These are phyloP conservation scores for Phyllosticta citribraziliensis DNA, from an alignment of 2,329 filamentous ascomycete species.

Conservation along the genomic window DNA sequence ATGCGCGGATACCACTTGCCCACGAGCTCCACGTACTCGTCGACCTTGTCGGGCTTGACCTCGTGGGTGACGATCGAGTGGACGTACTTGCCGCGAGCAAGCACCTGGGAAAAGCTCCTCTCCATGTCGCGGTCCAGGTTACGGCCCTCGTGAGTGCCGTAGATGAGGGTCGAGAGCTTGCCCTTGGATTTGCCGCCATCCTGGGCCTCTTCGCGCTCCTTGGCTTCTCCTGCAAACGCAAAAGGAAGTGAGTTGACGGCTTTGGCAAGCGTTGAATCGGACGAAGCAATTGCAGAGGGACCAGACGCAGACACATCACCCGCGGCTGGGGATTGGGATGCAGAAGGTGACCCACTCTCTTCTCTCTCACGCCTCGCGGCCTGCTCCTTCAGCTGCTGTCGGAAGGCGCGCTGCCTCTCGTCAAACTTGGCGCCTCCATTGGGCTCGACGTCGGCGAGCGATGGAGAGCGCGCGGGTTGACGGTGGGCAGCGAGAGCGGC, in stretches of 20 bases:
- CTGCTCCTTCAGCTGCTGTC: slow-evolving; percentile 66
- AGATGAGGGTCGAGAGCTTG: slow-evolving; percentile 78
- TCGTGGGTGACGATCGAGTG: slow-evolving; percentile 96
- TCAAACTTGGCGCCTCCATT: slow-evolving; percentile 68
- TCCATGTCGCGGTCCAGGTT: slow-evolving; percentile 94
- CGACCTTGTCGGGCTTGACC: slow-evolving; percentile 89
- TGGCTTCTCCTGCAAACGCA: slow-evolving; percentile 41
- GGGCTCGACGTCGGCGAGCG: slow-evolving; percentile 73
- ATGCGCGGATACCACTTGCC: slow-evolving; percentile 88
- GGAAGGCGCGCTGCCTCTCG: slow-evolving; percentile 74
- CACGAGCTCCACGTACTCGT: slow-evolving; percentile 86
- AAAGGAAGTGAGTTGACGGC: slow-evolving; percentile 53
- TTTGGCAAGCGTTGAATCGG: slow-evolving; percentile 24
- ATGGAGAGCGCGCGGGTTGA: slow-evolving; percentile 40
- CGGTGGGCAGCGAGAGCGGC: slow-evolving; percentile 7
- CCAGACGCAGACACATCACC: slow-evolving; percentile 34
- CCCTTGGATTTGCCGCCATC: slow-evolving; percentile 54
- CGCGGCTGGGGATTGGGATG: background rate
- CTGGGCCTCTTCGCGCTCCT: slow-evolving; percentile 48
- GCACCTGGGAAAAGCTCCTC: slow-evolving; percentile 86
- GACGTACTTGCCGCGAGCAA: slow-evolving; percentile 94
- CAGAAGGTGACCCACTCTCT: slow-evolving; percentile 62
- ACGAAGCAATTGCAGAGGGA: slow-evolving; percentile 23
- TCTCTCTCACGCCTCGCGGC: slow-evolving; percentile 68
- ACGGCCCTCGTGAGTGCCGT: slow-evolving; percentile 90